Base-by-base conservation (phyloP, 257 asterid genomes). In the Scutellaria galericulata region DNA sequence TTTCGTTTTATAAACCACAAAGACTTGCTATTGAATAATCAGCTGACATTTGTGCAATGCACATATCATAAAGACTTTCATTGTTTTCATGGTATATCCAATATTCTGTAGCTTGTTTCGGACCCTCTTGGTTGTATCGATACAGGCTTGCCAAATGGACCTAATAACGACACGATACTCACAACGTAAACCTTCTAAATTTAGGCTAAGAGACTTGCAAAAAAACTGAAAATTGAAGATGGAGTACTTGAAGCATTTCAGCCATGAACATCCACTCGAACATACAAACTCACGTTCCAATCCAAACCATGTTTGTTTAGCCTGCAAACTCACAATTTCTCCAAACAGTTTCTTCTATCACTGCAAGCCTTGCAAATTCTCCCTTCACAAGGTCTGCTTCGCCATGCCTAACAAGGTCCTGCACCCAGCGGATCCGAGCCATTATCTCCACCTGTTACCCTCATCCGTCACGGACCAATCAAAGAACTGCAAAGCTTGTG, bases 351-450 rank as follows among this genome's bases (percentile, higher is more conserved):
- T 42, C 66, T 81, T 65, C 54, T 79, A 83, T 68, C 75, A 72
- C 10, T 87, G 92, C 81, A 72, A 68, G 47, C 12, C n/a, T 7
- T 87, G 92, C 41, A 37, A 58, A 0, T 87, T 84, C 83, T 83
- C 76, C 75, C 84, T 84, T 46, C 92, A 87, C 67, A 80, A 75
- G 54, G 79, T 78, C 6, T 87, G 92, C 72, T 87, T 52, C 79
- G 75, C 66, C 73, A 84, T 85, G 88, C 88, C 92, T 9, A 71
- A 75, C 12, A 74, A 10, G 75, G 73, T 73, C 55, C 69, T 60
- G 54, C 90, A 87, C 56, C 84, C 77, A 0, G 82, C 75, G 3
- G 89, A 87, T 67, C 83, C 82, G 14, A 72, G 37, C 59, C 92
- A 85, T 41, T 41, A 18, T 11, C 84, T 87, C 57, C 71, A 48